A percentile compares a stretch with the other conserved stretches of the same genome.
Conservation (phyloP, 495 filamentous ascomycete species). For the Penicillium parvum region DNA sequence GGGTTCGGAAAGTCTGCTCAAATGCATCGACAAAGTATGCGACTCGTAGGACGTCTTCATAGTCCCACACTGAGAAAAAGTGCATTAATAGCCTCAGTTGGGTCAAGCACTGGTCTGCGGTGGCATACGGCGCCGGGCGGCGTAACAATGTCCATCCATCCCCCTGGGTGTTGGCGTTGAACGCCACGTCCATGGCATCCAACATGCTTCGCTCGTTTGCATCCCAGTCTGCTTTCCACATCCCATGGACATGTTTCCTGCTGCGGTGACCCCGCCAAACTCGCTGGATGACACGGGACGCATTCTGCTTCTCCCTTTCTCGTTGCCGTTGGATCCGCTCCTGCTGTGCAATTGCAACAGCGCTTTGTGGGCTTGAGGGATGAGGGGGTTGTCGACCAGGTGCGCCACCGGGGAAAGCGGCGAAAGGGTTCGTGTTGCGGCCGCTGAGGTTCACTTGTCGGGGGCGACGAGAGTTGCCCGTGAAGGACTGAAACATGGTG, state of each 20-base stretch:
- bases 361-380: slow-evolving; percentile 61
- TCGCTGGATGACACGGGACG: slow-evolving; percentile 70
- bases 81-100: slow-evolving; percentile 49
- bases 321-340: slow-evolving; percentile 76
- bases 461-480: slow-evolving; percentile 75
- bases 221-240: slow-evolving; percentile 70
- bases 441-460: slow-evolving; percentile 94
- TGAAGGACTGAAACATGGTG: slow-evolving; percentile 86
- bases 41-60: slow-evolving; percentile 39
- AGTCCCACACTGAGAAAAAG: slow-evolving; percentile 36
- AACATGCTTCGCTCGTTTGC: slow-evolving; percentile 26
- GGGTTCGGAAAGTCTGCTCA: slow-evolving; percentile 33
- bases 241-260: slow-evolving; percentile 51
- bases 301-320: slow-evolving; percentile 73
- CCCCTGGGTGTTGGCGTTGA: background rate
- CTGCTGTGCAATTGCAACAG: slow-evolving; percentile 79
- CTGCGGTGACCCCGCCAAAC: slow-evolving; percentile 76
- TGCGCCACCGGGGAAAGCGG: slow-evolving; percentile 39
- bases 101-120: slow-evolving; percentile 41
- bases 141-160: slow-evolving; percentile 6
- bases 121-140: slow-evolving; percentile 39
- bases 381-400: slow-evolving; percentile 35
- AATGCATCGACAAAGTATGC: slow-evolving; percentile 43
- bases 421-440: slow-evolving; percentile 72
- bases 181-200: slow-evolving; percentile 8